Percentiles rank a stretch among this genome's conserved stretches.
Evolutionary conservation across 2,329 filamentous ascomycete genomes (phyloP).

Genomic region (Chaetomiaceae sp.): DNA sequence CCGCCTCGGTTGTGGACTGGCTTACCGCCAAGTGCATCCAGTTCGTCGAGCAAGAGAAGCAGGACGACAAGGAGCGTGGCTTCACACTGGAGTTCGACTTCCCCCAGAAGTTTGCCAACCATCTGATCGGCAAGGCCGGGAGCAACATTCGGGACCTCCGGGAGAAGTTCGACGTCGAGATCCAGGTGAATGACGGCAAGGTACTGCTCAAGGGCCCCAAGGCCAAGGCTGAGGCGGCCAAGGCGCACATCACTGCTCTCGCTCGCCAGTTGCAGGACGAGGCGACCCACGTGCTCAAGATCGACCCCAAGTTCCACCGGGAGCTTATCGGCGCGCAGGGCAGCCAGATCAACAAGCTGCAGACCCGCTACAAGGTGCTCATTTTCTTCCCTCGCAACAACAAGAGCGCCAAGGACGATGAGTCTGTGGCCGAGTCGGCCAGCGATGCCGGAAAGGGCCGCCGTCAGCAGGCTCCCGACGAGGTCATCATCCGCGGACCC

Average conservation of each 20-base stretch:
- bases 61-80: constrained; percentile 89
- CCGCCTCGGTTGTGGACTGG: constrained; percentile 64
- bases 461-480: constrained; percentile 74
- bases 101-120: constrained; percentile 89
- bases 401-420: constrained; percentile 65
- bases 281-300: constrained; percentile 78
- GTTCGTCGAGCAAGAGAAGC: constrained; percentile 82
- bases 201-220: constrained; percentile 94
- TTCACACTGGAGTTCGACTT: constrained; percentile 87
- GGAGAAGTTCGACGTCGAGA: constrained; percentile 65
- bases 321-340: constrained; percentile 90
- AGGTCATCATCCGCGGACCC: constrained; percentile 86
- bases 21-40: constrained; percentile 68
- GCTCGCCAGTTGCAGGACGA: constrained; percentile 87
- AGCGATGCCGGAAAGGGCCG: constrained; percentile 64
- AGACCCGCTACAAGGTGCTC: constrained; percentile 87
- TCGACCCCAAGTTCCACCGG: constrained; percentile 89
- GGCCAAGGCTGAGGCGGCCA: constrained; percentile 86
- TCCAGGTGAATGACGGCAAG: constrained; percentile 90
- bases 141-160: constrained; percentile 63
- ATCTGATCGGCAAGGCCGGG: constrained; percentile 66
- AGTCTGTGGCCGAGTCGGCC: constrained; percentile 62
- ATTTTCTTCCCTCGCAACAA: constrained; percentile 82
- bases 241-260: constrained; percentile 72
- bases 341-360: constrained; percentile 82